Base-by-base conservation (phyloP, 2,329 filamentous ascomycete genomes). In the Knoxdaviesia proteae region DNA sequence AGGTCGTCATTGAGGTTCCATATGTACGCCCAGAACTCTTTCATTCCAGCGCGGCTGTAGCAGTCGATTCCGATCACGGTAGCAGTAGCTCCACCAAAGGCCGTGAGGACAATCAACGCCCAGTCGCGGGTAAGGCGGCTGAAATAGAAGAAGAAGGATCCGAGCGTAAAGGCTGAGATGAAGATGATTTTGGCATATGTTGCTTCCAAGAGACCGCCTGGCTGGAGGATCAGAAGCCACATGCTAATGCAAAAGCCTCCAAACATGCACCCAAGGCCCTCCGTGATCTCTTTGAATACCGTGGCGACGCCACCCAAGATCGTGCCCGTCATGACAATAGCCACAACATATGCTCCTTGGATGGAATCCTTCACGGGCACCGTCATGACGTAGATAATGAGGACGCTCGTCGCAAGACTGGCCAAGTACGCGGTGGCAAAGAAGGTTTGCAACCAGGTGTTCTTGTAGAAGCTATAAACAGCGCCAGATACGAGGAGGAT, bases 11-110 rank as follows among this genome's bases (percentile, higher is more conserved):
- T 94, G 36, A 96, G 60, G 39, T 63, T 64, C 88, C 88, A 96
- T 35, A 93, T 68, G 56, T 92, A 96, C 5, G 84, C 70, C 88
- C 88, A 96, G 50, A 94, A 94, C 56, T 96, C 88, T 57, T 94
- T 94, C 51, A 93, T 63, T 0, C 88, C 88, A n/a, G 86, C 84
- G 47, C 76, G 68, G 52, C 78, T 88, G 52, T 88, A 92, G 58
- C 84, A 93, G 56, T 96, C 88, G 45, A 96, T 81, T 3, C 88
- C 88, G 3, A 96, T 60, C 9, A 93, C 71, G 1, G 80, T 67
- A 3, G 74, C 74, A 0, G 84, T 94, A 4, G 84, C 79, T 6
- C 88, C 88, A 5, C 75, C 69, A 54, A 94, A 92, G 0, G 87
- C 74, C 8, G 84, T 84, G 40, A 73, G 74, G 8, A 64, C 64